Percentiles rank a stretch among this genome's conserved stretches.
phyloP scores from a whole-genome alignment of 257 asterid species.

The Gentiana straminea region DNA sequence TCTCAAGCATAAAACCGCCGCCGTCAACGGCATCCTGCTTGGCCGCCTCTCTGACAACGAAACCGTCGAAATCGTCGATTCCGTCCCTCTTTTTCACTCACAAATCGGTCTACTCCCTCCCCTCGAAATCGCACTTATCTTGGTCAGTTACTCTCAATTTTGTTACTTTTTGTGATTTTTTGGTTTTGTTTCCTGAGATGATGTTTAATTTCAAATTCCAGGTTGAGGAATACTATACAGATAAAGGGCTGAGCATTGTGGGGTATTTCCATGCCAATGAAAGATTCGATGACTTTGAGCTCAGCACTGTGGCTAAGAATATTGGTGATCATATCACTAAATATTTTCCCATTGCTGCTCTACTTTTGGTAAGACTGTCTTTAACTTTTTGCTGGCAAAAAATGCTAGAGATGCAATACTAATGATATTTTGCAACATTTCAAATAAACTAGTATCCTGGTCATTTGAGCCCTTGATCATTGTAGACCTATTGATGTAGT shows the following conservation, averaged over 20 bases:
- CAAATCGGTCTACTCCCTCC: slow-evolving; percentile 88
- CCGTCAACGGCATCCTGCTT: slow-evolving; percentile 88
- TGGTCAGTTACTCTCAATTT: slow-evolving; percentile 31
- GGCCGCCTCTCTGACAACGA: slow-evolving; percentile 53
- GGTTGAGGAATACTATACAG: slow-evolving; percentile 82
- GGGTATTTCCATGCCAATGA: slow-evolving; percentile 97
- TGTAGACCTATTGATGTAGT: too few species aligned
- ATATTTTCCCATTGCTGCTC: slow-evolving; percentile 81
- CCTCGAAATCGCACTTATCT: slow-evolving; percentile 82
- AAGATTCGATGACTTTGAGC: slow-evolving; percentile 72
- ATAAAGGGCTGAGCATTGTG: slow-evolving; percentile 68
- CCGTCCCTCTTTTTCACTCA: slow-evolving; percentile 90
- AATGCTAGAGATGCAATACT: too few species aligned
- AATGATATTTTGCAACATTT: too few species aligned
- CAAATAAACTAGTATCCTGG: too few species aligned
- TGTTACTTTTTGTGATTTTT: neutral
- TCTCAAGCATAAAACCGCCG: slow-evolving; percentile 66
- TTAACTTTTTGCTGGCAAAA: neutral
- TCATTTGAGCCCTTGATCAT: too few species aligned
- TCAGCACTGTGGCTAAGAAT: slow-evolving; percentile 66
- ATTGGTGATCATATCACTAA: slow-evolving; percentile 81
- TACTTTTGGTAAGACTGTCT: slow-evolving; percentile 65
- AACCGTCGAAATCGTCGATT: slow-evolving; percentile 63
- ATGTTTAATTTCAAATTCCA: slow-evolving; percentile 15
- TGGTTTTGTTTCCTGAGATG: neutral